Evolutionary conservation across 78 protist genomes (phyloP).

Genomic region (Cavenderia fasciculata): DNA sequence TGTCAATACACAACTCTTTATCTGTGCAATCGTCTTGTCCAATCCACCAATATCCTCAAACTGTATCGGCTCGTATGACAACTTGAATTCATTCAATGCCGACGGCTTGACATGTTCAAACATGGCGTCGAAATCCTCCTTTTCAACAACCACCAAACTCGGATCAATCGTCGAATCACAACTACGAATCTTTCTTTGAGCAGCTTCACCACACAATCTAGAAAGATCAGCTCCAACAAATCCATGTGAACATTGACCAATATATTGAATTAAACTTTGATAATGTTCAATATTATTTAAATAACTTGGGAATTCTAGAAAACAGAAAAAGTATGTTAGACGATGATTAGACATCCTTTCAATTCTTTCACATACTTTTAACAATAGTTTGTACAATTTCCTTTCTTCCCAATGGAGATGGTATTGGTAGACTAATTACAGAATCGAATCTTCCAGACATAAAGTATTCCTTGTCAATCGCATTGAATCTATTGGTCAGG

Average conservation of each 20-base stretch:
- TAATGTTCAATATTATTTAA: conserved; percentile 13
- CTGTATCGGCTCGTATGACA: conserved; percentile 96
- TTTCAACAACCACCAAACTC: conserved; percentile 94
- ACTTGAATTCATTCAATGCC: conserved; percentile 98
- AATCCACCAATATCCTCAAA: conserved; percentile 99
- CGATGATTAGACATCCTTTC: not conserved
- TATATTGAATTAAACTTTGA: conserved; percentile 83
- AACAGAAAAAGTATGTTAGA: not conserved
- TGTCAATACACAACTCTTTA: conserved; percentile 91
- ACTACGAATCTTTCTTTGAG: conserved; percentile 98
- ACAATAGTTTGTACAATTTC: conserved; percentile 21
- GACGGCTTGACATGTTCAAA: conserved; percentile 96
- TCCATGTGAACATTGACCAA: conserved; percentile 99
- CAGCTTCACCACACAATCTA: conserved; percentile 99
- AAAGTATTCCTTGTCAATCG: conserved; percentile 27
- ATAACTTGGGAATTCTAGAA: conserved; percentile 17
- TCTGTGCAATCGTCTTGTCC: conserved; percentile 92
- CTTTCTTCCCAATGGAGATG: conserved; percentile 27
- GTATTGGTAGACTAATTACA: conserved; percentile 35
- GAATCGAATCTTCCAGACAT: conserved; percentile 55
- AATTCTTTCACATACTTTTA: not conserved
- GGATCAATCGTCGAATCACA: conserved; percentile 95
- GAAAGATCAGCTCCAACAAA: conserved; percentile 99
- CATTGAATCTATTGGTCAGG: conserved; percentile 35
- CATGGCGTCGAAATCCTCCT: conserved; percentile 92